Evolutionary conservation across 805 yeast species (phyloP).

Genomic region (Wickerhamiella allomyrinae): DNA sequence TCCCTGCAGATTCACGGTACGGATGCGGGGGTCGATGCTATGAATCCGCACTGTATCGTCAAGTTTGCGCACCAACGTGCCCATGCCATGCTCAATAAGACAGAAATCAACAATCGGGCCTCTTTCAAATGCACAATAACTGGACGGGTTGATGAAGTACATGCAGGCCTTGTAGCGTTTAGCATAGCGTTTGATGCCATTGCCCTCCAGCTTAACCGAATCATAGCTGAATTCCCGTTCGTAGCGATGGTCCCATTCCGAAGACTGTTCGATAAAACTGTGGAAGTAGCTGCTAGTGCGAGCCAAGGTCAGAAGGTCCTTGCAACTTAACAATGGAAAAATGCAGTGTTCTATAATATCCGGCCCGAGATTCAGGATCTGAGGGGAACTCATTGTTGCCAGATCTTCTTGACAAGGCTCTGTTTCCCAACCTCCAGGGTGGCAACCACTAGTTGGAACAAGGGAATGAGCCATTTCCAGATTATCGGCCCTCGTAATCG

Average conservation of each 20-base stretch:
- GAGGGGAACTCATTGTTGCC: no score
- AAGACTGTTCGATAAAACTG: not conserved
- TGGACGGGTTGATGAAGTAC: not conserved
- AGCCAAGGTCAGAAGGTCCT: not conserved
- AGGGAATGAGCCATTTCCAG: no score
- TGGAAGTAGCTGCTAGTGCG: not conserved
- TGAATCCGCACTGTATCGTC: not conserved
- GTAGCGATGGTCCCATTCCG: not conserved
- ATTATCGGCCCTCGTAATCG: no score
- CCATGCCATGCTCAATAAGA: not conserved
- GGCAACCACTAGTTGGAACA: no score
- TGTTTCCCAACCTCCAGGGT: no score
- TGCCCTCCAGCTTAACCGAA: not conserved
- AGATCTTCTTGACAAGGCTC: no score
- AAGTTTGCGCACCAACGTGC: not conserved
- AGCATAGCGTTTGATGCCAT: not conserved
- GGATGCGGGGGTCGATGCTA: not conserved
- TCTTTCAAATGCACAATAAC: not conserved
- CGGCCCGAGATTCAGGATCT: not conserved
- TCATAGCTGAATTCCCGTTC: not conserved
- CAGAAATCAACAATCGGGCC: not conserved
- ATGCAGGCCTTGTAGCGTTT: not conserved
- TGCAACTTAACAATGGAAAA: not conserved
- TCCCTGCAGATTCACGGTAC: not conserved
- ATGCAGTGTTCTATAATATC: not conserved